Base-by-base conservation (phyloP, 305 asterid species). In the Fraxinus albicans region DNA sequence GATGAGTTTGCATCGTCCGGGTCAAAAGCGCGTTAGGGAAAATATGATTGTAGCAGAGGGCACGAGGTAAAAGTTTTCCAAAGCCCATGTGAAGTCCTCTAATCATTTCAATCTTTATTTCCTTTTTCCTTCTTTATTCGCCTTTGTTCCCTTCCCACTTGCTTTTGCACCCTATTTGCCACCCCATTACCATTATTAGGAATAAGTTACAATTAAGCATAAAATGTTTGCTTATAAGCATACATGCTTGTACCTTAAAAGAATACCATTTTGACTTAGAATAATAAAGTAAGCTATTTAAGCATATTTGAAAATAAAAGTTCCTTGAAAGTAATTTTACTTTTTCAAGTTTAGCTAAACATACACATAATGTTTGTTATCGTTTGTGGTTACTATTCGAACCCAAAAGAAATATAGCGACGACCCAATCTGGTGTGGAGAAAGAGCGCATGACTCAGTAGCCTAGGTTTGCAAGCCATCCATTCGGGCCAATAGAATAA, bases 21-120 rank as follows among this genome's bases (percentile, higher is more conserved):
- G 10, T 31, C 81, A 69, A 86, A 77, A 76, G 77, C 81, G 72
- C 38, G 53, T 82, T 70, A 50, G 15, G 75, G 29, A 6, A 77
- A 13, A 73, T 4, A 85, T 88, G 69, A 85, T 86, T 83, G 86
- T 82, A 79, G 17, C 38, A 0, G 65, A 75, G 79, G 35, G 80
- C 88, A 86, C 84, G 86, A 77, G 72, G 60, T 79, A n/a, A 85
- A 86, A 80, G 83, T 85, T 82, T 42, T 27, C 80, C 83, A 77
- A 42, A 3, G 77, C 82, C 91, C 81, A 86, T 85, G 91, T 86
- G 89, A 81, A 63, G 29, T 69, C 84, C 47, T 82, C 65, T 40
- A 60, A 42, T 63, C 35, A 42, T 1, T 9, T 25, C 50, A 1
- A 12, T 76, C 23, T 81, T 31, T 47, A n/a, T 36, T 67, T 70